Evolutionary conservation across 495 filamentous ascomycete species (phyloP).

Genomic region (Penicillium ucsense): DNA sequence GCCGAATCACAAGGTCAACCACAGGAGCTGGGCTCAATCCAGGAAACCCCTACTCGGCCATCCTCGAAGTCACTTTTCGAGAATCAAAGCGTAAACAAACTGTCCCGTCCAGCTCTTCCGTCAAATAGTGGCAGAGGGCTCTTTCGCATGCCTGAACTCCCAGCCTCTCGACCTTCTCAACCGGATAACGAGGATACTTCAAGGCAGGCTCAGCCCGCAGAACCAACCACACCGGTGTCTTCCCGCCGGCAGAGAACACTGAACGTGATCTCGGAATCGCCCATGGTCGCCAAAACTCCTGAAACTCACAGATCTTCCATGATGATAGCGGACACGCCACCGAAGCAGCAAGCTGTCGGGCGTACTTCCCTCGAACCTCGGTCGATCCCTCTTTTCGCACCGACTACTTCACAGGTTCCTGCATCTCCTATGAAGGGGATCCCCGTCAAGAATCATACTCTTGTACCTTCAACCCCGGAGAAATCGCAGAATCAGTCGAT

Average conservation of each 20-base stretch:
- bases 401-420: constrained; percentile 1
- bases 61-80: constrained; percentile 27
- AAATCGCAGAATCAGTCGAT: constrained; percentile 42
- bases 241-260: constrained; percentile 14
- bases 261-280: constrained; percentile 2
- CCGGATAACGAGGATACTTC: not conserved
- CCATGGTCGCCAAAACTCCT: constrained; percentile 6
- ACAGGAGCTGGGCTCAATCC: constrained; percentile 18
- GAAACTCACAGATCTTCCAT: constrained; percentile 5
- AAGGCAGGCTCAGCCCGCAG: constrained; percentile 6
- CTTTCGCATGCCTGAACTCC: constrained; percentile 35
- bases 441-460: constrained; percentile 14
- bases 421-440: constrained; percentile 15
- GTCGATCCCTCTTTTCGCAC: constrained; percentile 1
- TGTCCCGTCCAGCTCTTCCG: constrained; percentile 7
- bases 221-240: constrained; percentile 25
- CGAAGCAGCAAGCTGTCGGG: constrained; percentile 17
- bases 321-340: constrained; percentile 36
- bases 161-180: constrained; percentile 17
- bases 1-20: constrained; percentile 5
- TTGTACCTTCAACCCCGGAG: constrained; percentile 31
- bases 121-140: constrained; percentile 10
- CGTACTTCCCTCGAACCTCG: constrained; percentile 1
- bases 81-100: constrained; percentile 1
- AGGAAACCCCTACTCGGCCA: constrained; percentile 47